Conservation (phyloP, 768 basidiomycete species). For the Mycena amicta region DNA sequence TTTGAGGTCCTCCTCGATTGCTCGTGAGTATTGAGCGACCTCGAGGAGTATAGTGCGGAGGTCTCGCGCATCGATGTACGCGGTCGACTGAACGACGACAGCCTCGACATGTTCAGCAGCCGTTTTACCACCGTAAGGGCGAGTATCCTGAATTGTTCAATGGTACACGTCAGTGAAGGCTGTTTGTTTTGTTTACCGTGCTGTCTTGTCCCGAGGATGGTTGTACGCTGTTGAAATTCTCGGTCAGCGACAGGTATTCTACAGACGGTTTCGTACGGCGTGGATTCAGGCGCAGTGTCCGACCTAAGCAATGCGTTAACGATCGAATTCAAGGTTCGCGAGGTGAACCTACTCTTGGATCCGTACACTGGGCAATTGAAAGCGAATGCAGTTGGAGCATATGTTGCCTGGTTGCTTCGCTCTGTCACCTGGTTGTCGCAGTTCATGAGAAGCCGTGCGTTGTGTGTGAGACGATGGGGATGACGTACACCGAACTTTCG, state of each 20-base stretch:
- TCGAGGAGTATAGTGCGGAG: conserved; percentile 16
- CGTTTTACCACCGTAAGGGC: conserved; percentile 33
- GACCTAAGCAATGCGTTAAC: neutral
- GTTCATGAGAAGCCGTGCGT: neutral
- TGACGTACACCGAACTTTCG: conserved; percentile 15
- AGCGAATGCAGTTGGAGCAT: conserved; percentile 48
- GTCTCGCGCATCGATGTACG: conserved; percentile 16
- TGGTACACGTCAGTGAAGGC: neutral
- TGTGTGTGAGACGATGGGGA: neutral
- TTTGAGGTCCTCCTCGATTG: conserved; percentile 10
- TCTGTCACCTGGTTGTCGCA: conserved; percentile 41
- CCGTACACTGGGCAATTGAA: conserved; percentile 45
- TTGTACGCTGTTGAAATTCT: neutral
- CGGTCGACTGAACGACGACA: conserved; percentile 17
- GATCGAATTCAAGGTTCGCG: neutral
- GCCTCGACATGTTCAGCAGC: conserved; percentile 42
- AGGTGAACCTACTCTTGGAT: neutral
- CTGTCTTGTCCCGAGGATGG: neutral
- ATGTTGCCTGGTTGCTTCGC: conserved; percentile 44
- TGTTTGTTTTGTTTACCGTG: too few species aligned
- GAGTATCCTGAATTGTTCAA: neutral
- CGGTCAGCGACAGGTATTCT: neutral
- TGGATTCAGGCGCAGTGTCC: neutral
- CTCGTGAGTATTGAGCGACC: conserved; percentile 15
- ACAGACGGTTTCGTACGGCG: too few species aligned